phyloP scores from a whole-genome alignment of 495 filamentous ascomycete species.

The Eremomyces bilateralis region DNA sequence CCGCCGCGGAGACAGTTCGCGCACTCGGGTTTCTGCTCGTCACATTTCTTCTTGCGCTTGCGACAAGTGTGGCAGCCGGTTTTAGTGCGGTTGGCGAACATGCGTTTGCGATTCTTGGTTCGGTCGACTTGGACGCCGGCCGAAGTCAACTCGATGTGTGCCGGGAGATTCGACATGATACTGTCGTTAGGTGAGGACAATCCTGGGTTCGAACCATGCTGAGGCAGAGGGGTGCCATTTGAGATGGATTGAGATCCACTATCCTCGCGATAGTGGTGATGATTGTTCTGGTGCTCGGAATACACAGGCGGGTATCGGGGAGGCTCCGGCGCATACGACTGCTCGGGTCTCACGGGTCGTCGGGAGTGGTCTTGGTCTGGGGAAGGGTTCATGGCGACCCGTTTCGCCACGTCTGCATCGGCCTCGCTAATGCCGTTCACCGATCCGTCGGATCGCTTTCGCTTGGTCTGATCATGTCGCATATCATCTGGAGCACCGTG shows the following conservation, averaged over 20 bases:
- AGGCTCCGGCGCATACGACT: too few species aligned
- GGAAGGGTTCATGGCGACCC: neutral
- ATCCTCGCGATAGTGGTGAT: neutral
- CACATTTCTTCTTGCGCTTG: conserved; percentile 94
- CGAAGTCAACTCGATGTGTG: neutral
- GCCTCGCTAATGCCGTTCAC: conserved; percentile 6
- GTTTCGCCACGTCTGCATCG: conserved; percentile 4
- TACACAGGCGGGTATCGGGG: neutral
- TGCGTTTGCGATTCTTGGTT: conserved; percentile 14
- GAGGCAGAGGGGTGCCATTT: too few species aligned
- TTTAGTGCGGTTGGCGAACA: conserved; percentile 89
- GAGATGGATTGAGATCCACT: too few species aligned
- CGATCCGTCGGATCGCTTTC: conserved; percentile 11
- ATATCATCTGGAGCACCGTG: neutral
- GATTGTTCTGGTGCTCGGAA: neutral
- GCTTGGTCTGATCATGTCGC: conserved; percentile 4
- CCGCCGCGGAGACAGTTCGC: conserved; percentile 78
- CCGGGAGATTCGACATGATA: conserved; percentile 7
- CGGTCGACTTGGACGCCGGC: conserved; percentile 14
- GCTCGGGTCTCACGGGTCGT: neutral
- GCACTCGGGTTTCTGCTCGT: conserved; percentile 91
- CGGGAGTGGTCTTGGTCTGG: neutral
- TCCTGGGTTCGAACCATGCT: neutral
- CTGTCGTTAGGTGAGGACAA: conserved; percentile 7
- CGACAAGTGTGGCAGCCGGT: conserved; percentile 94